Evolutionary conservation across 108 stramenopile species (phyloP).

Genomic region (Cylindrotheca fusiformis): DNA sequence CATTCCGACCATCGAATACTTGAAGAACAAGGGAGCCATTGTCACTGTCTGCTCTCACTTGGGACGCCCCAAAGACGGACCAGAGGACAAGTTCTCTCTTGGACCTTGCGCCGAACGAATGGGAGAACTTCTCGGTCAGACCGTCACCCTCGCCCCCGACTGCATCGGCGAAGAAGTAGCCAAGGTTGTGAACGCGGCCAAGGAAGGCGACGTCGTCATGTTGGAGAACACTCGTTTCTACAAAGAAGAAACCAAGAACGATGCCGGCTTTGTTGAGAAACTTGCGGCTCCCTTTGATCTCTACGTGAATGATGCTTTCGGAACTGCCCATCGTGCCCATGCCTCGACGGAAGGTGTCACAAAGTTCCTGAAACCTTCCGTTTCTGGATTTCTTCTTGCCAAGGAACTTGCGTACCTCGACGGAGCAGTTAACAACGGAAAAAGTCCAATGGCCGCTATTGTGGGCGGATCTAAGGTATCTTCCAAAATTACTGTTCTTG

Average conservation of each 20-base stretch:
- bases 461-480: slow-evolving; percentile 99
- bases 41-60: slow-evolving; percentile 64
- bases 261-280: slow-evolving; percentile 41
- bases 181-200: slow-evolving; percentile 25
- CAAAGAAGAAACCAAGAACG: slow-evolving; percentile 83
- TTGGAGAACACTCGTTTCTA: slow-evolving; percentile 97
- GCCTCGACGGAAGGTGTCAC: slow-evolving; percentile 81
- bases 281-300: slow-evolving; percentile 71
- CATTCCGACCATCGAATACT: slow-evolving; percentile 81
- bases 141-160: slow-evolving; percentile 74
- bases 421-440: slow-evolving; percentile 92
- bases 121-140: slow-evolving; percentile 78
- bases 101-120: slow-evolving; percentile 34
- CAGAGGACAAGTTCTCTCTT: slow-evolving; percentile 52
- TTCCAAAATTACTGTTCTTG: slow-evolving; percentile 92
- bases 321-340: slow-evolving; percentile 96
- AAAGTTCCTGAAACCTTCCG: slow-evolving; percentile 87
- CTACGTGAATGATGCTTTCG: slow-evolving; percentile 98
- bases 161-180: slow-evolving; percentile 68
- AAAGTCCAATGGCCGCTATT: slow-evolving; percentile 97
- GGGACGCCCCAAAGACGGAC: slow-evolving; percentile 76
- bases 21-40: slow-evolving; percentile 66
- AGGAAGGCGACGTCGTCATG: slow-evolving; percentile 67
- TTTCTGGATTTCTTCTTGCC: slow-evolving; percentile 90
- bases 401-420: slow-evolving; percentile 57